Evolutionary conservation across 495 filamentous ascomycete genomes (phyloP), one percentile per base, ranked within the genome.

Genomic region (Lasiosphaeris hirsuta): DNA sequence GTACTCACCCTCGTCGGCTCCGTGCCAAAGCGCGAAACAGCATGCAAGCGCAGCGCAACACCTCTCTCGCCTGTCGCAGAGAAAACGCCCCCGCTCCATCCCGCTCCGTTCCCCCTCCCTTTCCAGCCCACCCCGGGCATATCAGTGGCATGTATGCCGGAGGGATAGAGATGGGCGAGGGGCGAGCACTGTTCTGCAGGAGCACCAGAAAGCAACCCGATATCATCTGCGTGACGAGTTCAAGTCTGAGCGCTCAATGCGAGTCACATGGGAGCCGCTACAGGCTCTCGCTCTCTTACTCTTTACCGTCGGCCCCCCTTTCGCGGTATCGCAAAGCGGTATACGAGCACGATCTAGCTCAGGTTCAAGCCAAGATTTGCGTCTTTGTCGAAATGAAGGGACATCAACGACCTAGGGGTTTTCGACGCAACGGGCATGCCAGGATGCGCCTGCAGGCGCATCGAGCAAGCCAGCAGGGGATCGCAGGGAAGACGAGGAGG

Each of bases 341-440:
- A 44, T 9, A 8, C 10, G n/a, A 44, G 41, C 13, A 10, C 43
- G 15, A 13, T 34, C 7, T 8, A 51, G 40, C 15, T 35, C 49
- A 19, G 34, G 49, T 5, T 5, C 23, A 30, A 30, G 23, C 2
- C 23, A 15, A 36, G 49, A 40, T 51, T 51, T 10, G 15, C 49
- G 49, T 51, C 42, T 55, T 30, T 45, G 53, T 55, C 53, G 53
- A 55, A 55, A 55, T 55, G 53, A 55, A 55, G 35, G 53, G 53
- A 45, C 53, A 34, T 47, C 19, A 17, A 54, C 36, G 36, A 17
- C 37, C 50, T 34, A 14, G 38, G 38, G 38, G 37, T 43, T 17
- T n/a, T 43, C 18, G 17, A n/a, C 13, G 50, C 37, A 53, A 53
- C 17, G 30, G 39, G 38, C 17, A 39, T 9, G 15, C 17, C n/a